Conservation (phyloP, 495 filamentous ascomycete species). For the Daldinia bambusicola region DNA sequence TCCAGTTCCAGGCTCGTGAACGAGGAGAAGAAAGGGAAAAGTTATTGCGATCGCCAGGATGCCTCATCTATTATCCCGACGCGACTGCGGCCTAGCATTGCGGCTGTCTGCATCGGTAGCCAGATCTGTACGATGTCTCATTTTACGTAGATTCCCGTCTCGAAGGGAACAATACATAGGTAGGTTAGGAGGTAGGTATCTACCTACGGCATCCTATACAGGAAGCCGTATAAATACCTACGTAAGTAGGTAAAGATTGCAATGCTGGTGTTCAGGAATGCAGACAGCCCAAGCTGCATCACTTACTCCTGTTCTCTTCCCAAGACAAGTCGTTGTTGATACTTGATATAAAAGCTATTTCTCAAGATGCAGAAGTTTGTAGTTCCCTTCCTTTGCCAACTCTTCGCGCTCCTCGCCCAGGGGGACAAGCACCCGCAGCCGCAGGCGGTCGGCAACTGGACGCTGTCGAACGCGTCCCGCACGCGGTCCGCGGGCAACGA, state of each 20-base stretch:
- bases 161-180: too few relatives aligned
- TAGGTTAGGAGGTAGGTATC: too few relatives aligned
- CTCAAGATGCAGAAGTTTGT: slow-evolving; percentile 6
- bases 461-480: background rate
- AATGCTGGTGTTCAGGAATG: background rate
- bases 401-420: background rate
- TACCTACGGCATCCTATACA: background rate
- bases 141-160: background rate
- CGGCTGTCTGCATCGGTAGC: slow-evolving; percentile 6
- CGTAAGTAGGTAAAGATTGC: background rate
- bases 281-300: background rate
- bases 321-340: background rate
- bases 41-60: slow-evolving; percentile 9
- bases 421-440: background rate
- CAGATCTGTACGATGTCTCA: background rate
- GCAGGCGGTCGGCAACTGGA: background rate
- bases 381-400: background rate
- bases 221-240: slow-evolving; percentile 7
- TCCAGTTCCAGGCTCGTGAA: too few relatives aligned
- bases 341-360: background rate
- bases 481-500: background rate
- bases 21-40: background rate
- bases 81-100: background rate
- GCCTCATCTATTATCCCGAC: slow-evolving; percentile 1
- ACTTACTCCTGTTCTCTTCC: background rate